Evolutionary conservation across 495 filamentous ascomycete species (phyloP).

Genomic region (Penicillium flavigenum): DNA sequence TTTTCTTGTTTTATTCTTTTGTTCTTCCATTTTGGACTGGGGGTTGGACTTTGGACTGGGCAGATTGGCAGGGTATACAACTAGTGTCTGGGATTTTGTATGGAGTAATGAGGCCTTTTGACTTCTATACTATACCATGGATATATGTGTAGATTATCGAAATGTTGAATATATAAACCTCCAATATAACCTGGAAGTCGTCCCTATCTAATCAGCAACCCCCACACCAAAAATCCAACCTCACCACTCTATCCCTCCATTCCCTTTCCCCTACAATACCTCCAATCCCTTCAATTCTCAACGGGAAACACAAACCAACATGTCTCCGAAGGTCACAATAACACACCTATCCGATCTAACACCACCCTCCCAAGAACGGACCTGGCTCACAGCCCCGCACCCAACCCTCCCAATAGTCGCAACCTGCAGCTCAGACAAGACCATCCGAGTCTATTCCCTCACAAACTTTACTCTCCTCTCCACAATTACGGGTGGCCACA

Average conservation of each 20-base stretch:
- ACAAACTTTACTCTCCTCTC: constrained; percentile 73
- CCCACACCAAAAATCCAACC: constrained; percentile 9
- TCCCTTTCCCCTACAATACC: background rate
- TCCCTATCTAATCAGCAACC: constrained; percentile 13
- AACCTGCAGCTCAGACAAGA: constrained; percentile 81
- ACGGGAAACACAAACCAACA: constrained; percentile 4
- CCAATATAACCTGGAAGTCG: background rate
- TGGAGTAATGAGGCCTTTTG: background rate
- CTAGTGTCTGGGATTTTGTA: background rate
- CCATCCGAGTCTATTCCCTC: constrained; percentile 84
- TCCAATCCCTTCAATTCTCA: background rate
- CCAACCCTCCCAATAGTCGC: constrained; percentile 85
- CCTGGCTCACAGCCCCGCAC: constrained; percentile 84
- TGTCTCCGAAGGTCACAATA: constrained; percentile 5
- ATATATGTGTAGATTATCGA: background rate
- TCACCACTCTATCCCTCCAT: background rate
- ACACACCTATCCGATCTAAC: constrained; percentile 41
- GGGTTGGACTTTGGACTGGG: constrained; percentile 1
- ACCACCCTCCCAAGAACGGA: constrained; percentile 69
- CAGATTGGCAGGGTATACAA: constrained; percentile 10
- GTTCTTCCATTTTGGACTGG: background rate
- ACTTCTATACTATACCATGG: background rate
- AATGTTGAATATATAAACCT: background rate
- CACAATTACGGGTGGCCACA: constrained; percentile 81
- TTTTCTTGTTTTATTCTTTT: background rate